phyloP scores from a whole-genome alignment of 2,329 filamentous ascomycete species.

The Rutstroemia sp. region DNA sequence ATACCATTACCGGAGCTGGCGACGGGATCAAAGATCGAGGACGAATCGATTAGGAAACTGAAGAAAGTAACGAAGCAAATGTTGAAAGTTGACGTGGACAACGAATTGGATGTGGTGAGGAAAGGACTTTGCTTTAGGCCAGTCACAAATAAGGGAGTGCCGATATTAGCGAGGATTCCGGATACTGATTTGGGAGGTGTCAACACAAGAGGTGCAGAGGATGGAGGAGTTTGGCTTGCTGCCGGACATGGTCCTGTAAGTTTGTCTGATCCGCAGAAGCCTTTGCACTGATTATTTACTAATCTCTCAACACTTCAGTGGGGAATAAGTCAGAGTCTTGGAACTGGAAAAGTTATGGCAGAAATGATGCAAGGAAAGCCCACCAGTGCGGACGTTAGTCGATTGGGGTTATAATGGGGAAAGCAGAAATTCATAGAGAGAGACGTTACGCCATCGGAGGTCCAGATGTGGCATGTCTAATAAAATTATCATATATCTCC shows the following conservation, averaged over 20 bases:
- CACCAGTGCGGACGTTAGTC: constrained; percentile 52
- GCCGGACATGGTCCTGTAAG: constrained; percentile 59
- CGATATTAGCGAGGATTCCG: constrained; percentile 52
- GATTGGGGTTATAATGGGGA: constrained; percentile 33
- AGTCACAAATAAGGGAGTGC: constrained; percentile 54
- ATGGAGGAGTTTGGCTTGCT: constrained; percentile 62
- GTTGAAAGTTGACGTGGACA: constrained; percentile 35
- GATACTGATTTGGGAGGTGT: constrained; percentile 47
- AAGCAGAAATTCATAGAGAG: no score
- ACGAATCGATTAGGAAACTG: constrained; percentile 41
- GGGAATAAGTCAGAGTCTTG: constrained; percentile 59
- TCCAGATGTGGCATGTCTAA: no score
- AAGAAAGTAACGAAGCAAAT: constrained; percentile 41
- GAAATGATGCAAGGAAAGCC: constrained; percentile 58
- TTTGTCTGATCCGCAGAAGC: no score
- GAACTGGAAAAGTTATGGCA: constrained; percentile 63
- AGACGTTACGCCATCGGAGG: no score
- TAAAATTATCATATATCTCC: no score
- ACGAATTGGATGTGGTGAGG: constrained; percentile 55
- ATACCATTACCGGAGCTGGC: constrained; percentile 54
- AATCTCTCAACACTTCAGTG: constrained; percentile 34
- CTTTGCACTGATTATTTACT: no score
- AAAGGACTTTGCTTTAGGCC: constrained; percentile 68
- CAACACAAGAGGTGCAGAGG: constrained; percentile 32
- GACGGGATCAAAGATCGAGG: constrained; percentile 41